Base-by-base conservation (phyloP, 345 rosid species). In the Citrus medica region DNA sequence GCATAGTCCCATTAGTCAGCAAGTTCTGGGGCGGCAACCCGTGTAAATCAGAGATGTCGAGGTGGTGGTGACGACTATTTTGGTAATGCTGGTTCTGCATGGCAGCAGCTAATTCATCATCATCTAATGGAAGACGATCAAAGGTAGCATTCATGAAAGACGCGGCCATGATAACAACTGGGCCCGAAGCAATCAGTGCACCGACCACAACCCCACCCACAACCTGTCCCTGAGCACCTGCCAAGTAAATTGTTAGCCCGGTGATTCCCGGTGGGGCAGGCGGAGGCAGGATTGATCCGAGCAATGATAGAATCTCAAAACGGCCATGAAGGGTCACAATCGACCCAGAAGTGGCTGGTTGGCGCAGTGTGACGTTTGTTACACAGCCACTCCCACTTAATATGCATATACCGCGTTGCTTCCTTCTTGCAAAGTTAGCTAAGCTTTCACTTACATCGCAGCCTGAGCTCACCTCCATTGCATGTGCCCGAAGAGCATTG, bases 301-400 rank as follows among this genome's bases (percentile, higher is more conserved):
- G 92, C 88, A 96, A 79, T 0, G 99, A 94, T 12, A 96, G 94
- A 70, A 96, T 96, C 90, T 94, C 99, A 37, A 90, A 96, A 68
- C 99, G 93, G 67, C 99, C 99, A 3, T 91, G 98, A 78, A 94
- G 95, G 28, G 99, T 92, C 62, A 91, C 93, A 16, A 94, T 92
- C 0, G 92, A 91, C 22, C 98, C 97, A 1, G 98, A 81, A 0
- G 97, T 89, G 13, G 97, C 79, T 12, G 98, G 94, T 78, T 95
- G 97, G 77, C 96, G 87, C 37, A 95, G 85, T 0, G 97, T 92
- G 51, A 95, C 99, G 74, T 93, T 92, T 55, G 97, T 89, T 19
- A 95, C 98, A 35, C 93, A 93, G 2, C 98, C 99, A 24, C 89
- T 93, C 9, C 93, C 97, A 25, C 95, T 92, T 7, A 95, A 91